phyloP scores from a whole-genome alignment of 2,329 filamentous ascomycete genomes.

The Trichoderma breve region DNA sequence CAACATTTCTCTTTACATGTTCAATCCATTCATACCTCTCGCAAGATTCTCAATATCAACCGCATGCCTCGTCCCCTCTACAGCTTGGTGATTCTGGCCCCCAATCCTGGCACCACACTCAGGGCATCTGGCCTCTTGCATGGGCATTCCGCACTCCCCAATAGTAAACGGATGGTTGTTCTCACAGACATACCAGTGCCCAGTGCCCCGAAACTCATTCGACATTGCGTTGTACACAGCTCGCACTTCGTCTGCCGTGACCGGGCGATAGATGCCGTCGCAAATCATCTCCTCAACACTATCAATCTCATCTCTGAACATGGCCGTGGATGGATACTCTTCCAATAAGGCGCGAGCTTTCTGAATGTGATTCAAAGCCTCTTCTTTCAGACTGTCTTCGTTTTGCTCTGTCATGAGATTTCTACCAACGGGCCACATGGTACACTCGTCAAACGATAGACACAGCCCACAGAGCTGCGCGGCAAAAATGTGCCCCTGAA shows the following conservation, averaged over 20 bases:
- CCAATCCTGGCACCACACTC: constrained; percentile 60
- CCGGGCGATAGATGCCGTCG: constrained; percentile 38
- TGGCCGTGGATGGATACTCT: not conserved
- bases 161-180: constrained; percentile 52
- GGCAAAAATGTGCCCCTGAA: constrained; percentile 51
- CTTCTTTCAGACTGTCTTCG: constrained; percentile 18
- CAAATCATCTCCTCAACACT: constrained; percentile 24
- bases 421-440: not conserved
- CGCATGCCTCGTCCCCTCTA: constrained; percentile 51
- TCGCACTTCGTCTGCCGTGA: constrained; percentile 42
- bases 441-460: not conserved
- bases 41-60: constrained; percentile 21
- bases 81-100: constrained; percentile 50
- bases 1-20: not conserved
- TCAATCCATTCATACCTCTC: not conserved
- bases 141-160: constrained; percentile 65
- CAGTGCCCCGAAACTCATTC: constrained; percentile 37
- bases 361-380: not conserved
- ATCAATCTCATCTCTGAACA: constrained; percentile 1
- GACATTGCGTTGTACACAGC: constrained; percentile 49
- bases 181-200: constrained; percentile 35
- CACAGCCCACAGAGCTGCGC: constrained; percentile 46
- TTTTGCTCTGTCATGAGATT: constrained; percentile 17
- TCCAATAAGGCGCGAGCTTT: not conserved
- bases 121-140: constrained; percentile 59